These are phyloP conservation scores for Penicillium sp. DNA, from an alignment of 2,329 filamentous ascomycete species.

Conservation along the genomic window DNA sequence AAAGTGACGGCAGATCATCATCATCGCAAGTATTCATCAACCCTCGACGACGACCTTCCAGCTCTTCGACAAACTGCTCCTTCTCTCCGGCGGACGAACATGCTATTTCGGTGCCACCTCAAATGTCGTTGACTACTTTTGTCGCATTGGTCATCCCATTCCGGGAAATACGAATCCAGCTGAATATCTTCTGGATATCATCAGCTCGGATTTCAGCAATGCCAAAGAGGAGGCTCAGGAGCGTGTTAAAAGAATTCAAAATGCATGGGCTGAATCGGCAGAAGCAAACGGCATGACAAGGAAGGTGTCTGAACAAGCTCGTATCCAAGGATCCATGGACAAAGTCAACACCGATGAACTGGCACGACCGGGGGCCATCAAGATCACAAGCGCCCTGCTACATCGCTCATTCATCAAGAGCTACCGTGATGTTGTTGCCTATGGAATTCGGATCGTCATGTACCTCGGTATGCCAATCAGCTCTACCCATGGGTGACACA, in stretches of 20 bases:
- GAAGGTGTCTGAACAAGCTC: conserved; percentile 22
- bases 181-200: conserved; percentile 70
- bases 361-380: conserved; percentile 42
- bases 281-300: conserved; percentile 31
- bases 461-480: conserved; percentile 53
- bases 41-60: conserved; percentile 73
- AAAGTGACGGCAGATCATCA: conserved; percentile 68
- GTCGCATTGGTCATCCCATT: conserved; percentile 54
- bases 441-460: conserved; percentile 77
- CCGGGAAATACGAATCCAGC: conserved; percentile 70
- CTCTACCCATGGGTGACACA: conserved; percentile 6
- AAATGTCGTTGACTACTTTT: conserved; percentile 58
- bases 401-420: conserved; percentile 78
- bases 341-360: conserved; percentile 16
- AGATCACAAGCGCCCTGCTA: conserved; percentile 59
- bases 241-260: conserved; percentile 51
- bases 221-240: conserved; percentile 45
- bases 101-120: conserved; percentile 65
- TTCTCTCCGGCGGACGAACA: conserved; percentile 64
- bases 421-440: conserved; percentile 76
- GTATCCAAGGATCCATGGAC: conserved; percentile 23
- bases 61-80: conserved; percentile 71
- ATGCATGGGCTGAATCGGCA: conserved; percentile 51
- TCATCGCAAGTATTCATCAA: conserved; percentile 80
- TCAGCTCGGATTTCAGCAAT: conserved; percentile 68